Conservation (phyloP, 2,329 filamentous ascomycete genomes). For the Thyridium curvatum region DNA sequence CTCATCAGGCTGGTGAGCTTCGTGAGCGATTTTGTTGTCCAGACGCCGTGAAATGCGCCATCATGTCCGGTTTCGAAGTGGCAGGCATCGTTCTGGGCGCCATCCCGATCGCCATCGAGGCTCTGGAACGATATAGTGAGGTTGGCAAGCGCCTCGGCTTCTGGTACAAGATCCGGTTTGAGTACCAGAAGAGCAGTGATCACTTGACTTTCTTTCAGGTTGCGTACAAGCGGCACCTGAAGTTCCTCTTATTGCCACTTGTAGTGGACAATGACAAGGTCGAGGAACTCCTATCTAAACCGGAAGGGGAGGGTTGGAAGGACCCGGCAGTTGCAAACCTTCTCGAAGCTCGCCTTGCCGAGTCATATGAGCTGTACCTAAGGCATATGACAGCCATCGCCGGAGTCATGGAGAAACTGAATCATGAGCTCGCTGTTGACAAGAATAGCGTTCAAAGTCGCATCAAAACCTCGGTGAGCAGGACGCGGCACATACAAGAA, state of each 20-base stretch:
- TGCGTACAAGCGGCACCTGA: conserved; percentile 10
- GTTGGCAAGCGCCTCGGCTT: conserved; percentile 8
- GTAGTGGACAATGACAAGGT: conserved; percentile 10
- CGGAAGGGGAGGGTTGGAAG: conserved; percentile 11
- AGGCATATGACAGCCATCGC: conserved; percentile 8
- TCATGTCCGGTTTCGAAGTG: conserved; percentile 15
- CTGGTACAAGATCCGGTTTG: conserved; percentile 11
- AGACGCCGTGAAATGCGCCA: too few species aligned
- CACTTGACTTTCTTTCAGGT: conserved; percentile 10
- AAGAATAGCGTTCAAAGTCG: conserved; percentile 4
- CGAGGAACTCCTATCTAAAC: conserved; percentile 9
- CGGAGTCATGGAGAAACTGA: conserved; percentile 9
- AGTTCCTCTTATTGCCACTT: conserved; percentile 13
- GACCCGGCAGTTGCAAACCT: conserved; percentile 5
- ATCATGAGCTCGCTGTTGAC: conserved; percentile 12
- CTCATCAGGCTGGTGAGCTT: too few species aligned
- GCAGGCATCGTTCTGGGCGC: conserved; percentile 14
- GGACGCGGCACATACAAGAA: neutral
- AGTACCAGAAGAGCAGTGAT: conserved; percentile 9
- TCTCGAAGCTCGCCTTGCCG: conserved; percentile 10
- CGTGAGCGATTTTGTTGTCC: too few species aligned
- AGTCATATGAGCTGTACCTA: conserved; percentile 10
- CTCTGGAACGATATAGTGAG: conserved; percentile 11
- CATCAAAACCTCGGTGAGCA: conserved; percentile 8
- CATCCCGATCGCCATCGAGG: conserved; percentile 13